Evolutionary conservation across 306 rosid genomes (phyloP).

Genomic region (Luffa acutangula): DNA sequence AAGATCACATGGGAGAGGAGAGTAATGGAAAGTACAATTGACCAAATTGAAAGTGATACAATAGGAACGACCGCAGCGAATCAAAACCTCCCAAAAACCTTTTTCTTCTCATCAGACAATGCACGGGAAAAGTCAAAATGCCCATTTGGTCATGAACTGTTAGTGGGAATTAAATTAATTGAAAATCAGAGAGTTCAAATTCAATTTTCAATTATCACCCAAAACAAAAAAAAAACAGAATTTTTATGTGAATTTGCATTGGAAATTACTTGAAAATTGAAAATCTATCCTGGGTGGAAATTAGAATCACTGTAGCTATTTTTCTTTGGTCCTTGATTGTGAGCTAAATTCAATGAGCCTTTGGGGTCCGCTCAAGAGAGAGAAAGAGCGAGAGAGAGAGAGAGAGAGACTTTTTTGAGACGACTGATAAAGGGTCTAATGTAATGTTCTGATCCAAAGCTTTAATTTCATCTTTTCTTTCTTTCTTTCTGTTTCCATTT

Average conservation of each 20-base stretch:
- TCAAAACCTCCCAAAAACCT: background rate
- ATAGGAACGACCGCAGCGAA: background rate
- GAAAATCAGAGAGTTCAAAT: background rate
- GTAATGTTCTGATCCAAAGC: constrained; percentile 1
- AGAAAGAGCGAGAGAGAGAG: constrained; percentile 5
- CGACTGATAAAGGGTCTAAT: background rate
- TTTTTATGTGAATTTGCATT: background rate
- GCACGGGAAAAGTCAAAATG: constrained; percentile 8
- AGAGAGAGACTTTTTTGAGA: constrained; percentile 4
- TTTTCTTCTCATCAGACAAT: background rate
- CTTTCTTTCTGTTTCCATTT: background rate
- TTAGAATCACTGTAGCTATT: background rate
- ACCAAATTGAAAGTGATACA: background rate
- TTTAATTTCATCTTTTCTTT: background rate
- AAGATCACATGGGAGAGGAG: constrained; percentile 6
- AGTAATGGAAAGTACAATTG: background rate
- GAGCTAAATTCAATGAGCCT: constrained; percentile 13
- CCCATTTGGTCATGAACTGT: constrained; percentile 1
- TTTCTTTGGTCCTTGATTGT: background rate
- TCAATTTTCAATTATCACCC: background rate
- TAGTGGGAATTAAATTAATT: constrained; percentile 1
- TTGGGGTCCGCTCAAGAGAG: constrained; percentile 12
- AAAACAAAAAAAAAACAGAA: background rate
- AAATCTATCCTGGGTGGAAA: background rate
- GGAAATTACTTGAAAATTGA: background rate